Evolutionary conservation across 1,284 basidiomycete genomes (phyloP), one percentile per base, ranked within the genome.

Genomic region (Malassezia globosa): DNA sequence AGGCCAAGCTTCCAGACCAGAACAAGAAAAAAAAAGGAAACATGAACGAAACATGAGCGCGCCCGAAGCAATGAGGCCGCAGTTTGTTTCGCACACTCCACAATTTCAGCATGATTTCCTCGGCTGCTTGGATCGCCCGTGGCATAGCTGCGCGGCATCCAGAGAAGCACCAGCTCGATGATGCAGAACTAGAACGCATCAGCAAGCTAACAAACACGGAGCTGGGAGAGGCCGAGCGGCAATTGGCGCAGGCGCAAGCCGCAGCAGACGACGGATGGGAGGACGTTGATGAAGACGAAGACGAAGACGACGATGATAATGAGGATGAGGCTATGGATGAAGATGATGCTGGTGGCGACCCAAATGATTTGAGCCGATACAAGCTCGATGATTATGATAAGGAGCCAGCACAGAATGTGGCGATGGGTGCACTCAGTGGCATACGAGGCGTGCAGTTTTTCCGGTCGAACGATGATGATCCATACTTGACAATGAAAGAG

Each of bases 371-470:
- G n/a, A 80, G 83, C 0, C 77, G 87, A 56, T 99, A 95, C 74
- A 84, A 92, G 58, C 74, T 97, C 55, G 90, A 97, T 69, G 81
- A 84, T 36, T 99, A 97, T 66, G 94, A 94, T 68, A 77, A 95
- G 37, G 88, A 95, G 61, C 79, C 78, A 76, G 50, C 75, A 61
- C 36, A 70, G 80, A 47, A 76, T 78, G 49, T 47, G 22, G 43
- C 53, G 40, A 77, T 80, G 69, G 90, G 90, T 14, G 85, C 87
- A 7, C 96, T 99, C 75, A 87, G 83, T 72, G 94, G 88, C 68
- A 87, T 97, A 74, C 94, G 94, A 70, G 90, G 92, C 5, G 75
- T 97, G 44, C 84, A 84, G 31, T 94, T 85, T 71, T 90, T 95
- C 73, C 81, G 82, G 43, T 81, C 86, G 65, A 89, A 92, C 69